Percentiles rank a stretch among this genome's conserved stretches.
Evolutionary conservation across 73 alveolate genomes (phyloP).

Genomic region (Tetrahymena thermophila): DNA sequence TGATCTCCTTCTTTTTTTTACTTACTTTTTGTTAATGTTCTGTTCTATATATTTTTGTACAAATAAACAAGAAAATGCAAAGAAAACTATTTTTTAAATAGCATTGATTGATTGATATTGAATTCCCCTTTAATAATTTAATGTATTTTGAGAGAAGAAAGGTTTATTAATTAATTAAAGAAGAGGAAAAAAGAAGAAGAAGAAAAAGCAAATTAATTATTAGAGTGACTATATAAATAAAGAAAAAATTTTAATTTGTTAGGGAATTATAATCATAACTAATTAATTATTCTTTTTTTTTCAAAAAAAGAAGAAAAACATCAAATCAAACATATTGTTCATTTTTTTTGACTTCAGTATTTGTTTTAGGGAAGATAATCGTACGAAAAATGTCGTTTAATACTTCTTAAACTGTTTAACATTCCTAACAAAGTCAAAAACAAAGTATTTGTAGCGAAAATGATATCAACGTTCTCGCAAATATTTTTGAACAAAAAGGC

Average conservation of each 20-base stretch:
- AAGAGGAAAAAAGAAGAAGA: background rate
- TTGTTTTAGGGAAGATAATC: background rate
- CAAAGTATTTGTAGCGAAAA: background rate
- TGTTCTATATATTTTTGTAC: background rate
- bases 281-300: background rate
- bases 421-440: background rate
- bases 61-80: background rate
- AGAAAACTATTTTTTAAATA: background rate
- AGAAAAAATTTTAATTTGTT: background rate
- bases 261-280: background rate
- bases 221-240: background rate
- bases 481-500: background rate
- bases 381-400: background rate
- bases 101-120: too few relatives aligned
- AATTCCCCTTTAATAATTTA: background rate
- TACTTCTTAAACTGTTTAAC: background rate
- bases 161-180: background rate
- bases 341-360: background rate
- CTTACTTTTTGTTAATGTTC: background rate
- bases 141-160: background rate
- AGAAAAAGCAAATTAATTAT: background rate
- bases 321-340: background rate
- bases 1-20: background rate
- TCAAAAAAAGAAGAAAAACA: background rate
- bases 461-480: background rate